A percentile compares a stretch with the other conserved stretches of the same genome.
Conservation (phyloP, 2,329 filamentous ascomycete genomes). For the Cadophora luteo-olivacea region DNA sequence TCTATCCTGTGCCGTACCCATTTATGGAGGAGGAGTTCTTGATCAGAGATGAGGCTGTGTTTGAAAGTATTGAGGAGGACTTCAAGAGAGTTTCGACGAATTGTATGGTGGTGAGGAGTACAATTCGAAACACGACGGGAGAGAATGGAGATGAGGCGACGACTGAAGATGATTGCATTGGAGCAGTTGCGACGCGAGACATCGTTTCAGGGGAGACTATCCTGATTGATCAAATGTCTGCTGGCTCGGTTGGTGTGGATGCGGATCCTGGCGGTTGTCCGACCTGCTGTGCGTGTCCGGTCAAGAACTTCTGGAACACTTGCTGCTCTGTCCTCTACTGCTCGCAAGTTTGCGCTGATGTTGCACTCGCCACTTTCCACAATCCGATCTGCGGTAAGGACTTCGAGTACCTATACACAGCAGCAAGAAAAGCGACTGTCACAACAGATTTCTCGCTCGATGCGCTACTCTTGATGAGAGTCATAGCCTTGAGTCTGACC, state of each 20-base stretch:
- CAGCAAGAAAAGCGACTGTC: constrained; percentile 29
- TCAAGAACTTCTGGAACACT: constrained; percentile 30
- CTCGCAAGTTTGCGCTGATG: constrained; percentile 37
- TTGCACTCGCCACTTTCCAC: constrained; percentile 41
- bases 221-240: constrained; percentile 33
- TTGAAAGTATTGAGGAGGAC: constrained; percentile 34
- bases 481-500: constrained; percentile 41
- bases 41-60: constrained; percentile 31
- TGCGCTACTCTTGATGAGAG: constrained; percentile 41
- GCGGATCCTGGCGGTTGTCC: constrained; percentile 30
- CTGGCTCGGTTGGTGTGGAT: constrained; percentile 32
- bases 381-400: constrained; percentile 41
- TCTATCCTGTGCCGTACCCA: constrained; percentile 39
- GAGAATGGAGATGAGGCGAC: constrained; percentile 25
- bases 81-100: constrained; percentile 35
- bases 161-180: constrained; percentile 38
- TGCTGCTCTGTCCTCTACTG: constrained; percentile 42
- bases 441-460: constrained; percentile 38
- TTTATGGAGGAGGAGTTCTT: constrained; percentile 37
- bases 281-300: constrained; percentile 39
- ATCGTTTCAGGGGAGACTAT: constrained; percentile 33
- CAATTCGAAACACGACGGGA: constrained; percentile 30
- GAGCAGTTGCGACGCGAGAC: constrained; percentile 34
- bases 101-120: constrained; percentile 36
- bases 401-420: constrained; percentile 39